Evolutionary conservation across 2,329 filamentous ascomycete species (phyloP).

Genomic region (Aspergillus nomiae): DNA sequence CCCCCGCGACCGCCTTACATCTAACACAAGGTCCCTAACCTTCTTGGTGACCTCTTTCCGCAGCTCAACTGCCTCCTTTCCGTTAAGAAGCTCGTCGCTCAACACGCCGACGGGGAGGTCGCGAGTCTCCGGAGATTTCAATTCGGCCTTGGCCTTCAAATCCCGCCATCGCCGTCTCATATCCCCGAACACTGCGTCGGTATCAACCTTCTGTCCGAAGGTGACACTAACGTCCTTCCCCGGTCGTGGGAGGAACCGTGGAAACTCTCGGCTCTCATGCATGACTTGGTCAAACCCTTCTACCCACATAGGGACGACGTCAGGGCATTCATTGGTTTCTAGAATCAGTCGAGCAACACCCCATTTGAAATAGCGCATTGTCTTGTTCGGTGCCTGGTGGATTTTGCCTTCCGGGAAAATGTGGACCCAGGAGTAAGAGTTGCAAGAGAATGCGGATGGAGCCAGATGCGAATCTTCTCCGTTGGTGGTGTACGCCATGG

Average conservation of each 20-base stretch:
- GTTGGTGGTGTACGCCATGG: constrained; percentile 43
- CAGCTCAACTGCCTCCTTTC: constrained; percentile 73
- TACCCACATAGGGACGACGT: constrained; percentile 91
- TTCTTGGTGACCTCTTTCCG: constrained; percentile 78
- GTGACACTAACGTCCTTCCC: constrained; percentile 61
- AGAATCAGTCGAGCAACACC: constrained; percentile 88
- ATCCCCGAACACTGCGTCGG: constrained; percentile 74
- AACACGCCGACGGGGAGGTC: constrained; percentile 56
- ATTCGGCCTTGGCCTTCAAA: constrained; percentile 59
- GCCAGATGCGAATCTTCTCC: constrained; percentile 59
- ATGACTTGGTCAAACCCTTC: constrained; percentile 87
- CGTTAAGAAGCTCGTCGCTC: constrained; percentile 66
- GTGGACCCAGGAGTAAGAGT: constrained; percentile 83
- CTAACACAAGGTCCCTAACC: constrained; percentile 77
- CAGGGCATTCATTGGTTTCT: constrained; percentile 82
- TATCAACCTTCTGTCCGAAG: constrained; percentile 71
- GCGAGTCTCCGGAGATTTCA: constrained; percentile 40
- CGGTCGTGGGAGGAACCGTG: constrained; percentile 76
- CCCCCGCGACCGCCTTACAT: constrained; percentile 71
- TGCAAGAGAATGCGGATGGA: constrained; percentile 69
- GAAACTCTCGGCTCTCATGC: constrained; percentile 78
- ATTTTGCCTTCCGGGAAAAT: constrained; percentile 95
- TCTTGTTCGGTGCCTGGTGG: constrained; percentile 77
- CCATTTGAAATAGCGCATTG: constrained; percentile 98
- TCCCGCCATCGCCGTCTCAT: constrained; percentile 73